Evolutionary conservation across 495 filamentous ascomycete genomes (phyloP).

Genomic region (Annulohypoxylon nitens): DNA sequence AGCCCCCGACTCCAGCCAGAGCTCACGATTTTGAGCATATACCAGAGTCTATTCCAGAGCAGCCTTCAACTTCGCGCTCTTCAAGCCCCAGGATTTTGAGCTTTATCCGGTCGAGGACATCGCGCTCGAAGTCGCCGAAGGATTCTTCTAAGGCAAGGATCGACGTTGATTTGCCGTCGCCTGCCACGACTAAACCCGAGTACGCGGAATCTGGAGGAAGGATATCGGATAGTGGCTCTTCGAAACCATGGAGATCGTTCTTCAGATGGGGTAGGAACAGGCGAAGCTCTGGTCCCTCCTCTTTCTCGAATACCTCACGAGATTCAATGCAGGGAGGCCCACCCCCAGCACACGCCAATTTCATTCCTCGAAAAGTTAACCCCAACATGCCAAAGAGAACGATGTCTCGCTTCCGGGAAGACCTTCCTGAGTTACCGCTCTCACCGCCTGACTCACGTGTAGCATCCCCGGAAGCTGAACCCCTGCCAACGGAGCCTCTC

Average conservation of each 20-base stretch:
- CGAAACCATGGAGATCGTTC: conserved; percentile 74
- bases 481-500: conserved; percentile 52
- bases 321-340: conserved; percentile 72
- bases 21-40: conserved; percentile 21
- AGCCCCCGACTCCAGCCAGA: conserved; percentile 38
- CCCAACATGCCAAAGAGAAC: conserved; percentile 73
- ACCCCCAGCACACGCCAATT: conserved; percentile 50
- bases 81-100: conserved; percentile 44
- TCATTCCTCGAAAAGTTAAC: conserved; percentile 55
- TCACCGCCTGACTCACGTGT: conserved; percentile 85
- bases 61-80: conserved; percentile 39
- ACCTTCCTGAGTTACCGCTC: conserved; percentile 85
- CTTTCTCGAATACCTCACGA: conserved; percentile 86
- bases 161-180: conserved; percentile 46
- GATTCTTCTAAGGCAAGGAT: conserved; percentile 32
- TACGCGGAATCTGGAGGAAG: conserved; percentile 52
- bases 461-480: conserved; percentile 75
- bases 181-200: conserved; percentile 53
- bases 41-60: conserved; percentile 19
- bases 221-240: conserved; percentile 59
- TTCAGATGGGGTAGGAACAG: conserved; percentile 77
- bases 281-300: conserved; percentile 69
- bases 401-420: conserved; percentile 92
- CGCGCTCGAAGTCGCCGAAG: conserved; percentile 56
- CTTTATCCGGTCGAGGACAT: conserved; percentile 55